Evolutionary conservation across 331 rosid species (phyloP).

Genomic region (Ulmus americana): DNA sequence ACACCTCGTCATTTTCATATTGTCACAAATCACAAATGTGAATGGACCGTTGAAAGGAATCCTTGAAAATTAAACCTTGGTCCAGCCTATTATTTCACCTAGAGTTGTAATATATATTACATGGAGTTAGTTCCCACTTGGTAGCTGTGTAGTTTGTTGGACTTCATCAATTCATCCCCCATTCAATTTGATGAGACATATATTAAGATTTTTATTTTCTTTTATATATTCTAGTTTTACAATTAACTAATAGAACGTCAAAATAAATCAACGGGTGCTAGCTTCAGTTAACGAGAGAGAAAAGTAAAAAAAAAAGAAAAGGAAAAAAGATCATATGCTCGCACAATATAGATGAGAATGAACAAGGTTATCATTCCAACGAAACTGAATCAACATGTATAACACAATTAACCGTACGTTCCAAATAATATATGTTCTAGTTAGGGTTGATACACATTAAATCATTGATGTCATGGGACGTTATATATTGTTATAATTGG

Average conservation of each 20-base stretch:
- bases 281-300: too few relatives aligned
- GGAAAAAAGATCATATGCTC: too few relatives aligned
- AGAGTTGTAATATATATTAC: background rate
- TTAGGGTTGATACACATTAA: background rate
- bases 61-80: conserved; percentile 16
- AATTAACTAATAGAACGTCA: background rate
- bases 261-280: background rate
- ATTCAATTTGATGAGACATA: background rate
- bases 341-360: too few relatives aligned
- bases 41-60: conserved; percentile 22
- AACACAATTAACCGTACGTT: too few relatives aligned
- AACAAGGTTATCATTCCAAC: too few relatives aligned
- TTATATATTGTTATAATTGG: background rate
- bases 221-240: background rate
- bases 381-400: too few relatives aligned
- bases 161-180: background rate
- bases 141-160: background rate
- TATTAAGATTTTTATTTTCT: background rate
- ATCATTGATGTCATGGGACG: background rate
- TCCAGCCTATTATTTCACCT: conserved; percentile 6
- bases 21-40: conserved; percentile 24
- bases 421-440: too few relatives aligned
- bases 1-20: conserved; percentile 30
- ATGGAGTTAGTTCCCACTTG: background rate
- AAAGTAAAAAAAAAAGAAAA: too few relatives aligned